These are phyloP conservation scores for Clohesyomyces aquaticus DNA, from an alignment of 495 filamentous ascomycete genomes.

Conservation along the genomic window DNA sequence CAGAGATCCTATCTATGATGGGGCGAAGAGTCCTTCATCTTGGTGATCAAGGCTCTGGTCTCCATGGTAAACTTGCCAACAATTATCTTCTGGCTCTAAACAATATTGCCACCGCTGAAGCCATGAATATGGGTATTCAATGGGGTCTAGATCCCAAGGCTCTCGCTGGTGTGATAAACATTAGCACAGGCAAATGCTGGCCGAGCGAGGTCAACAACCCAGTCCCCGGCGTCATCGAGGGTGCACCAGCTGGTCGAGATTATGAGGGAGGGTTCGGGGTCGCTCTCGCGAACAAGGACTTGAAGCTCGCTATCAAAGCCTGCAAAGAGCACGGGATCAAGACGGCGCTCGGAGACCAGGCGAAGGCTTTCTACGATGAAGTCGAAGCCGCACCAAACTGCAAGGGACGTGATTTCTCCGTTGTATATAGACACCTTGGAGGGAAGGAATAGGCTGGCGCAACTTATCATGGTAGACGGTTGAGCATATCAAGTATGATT, in stretches of 20 bases:
- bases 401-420: slow-evolving; percentile 49
- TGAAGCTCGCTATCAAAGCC: slow-evolving; percentile 46
- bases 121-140: slow-evolving; percentile 86
- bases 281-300: slow-evolving; percentile 75
- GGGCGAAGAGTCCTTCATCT: slow-evolving; percentile 80
- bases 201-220: slow-evolving; percentile 92
- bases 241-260: slow-evolving; percentile 69
- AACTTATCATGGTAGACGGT: no score
- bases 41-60: slow-evolving; percentile 75
- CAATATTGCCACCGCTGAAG: slow-evolving; percentile 90
- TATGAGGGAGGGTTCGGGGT: slow-evolving; percentile 86
- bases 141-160: slow-evolving; percentile 82
- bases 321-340: slow-evolving; percentile 42
- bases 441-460: slow-evolving; percentile 46
- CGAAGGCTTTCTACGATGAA: slow-evolving; percentile 47
- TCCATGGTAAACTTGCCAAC: slow-evolving; percentile 87
- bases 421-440: slow-evolving; percentile 50
- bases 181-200: slow-evolving; percentile 87
- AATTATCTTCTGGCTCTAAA: slow-evolving; percentile 91
- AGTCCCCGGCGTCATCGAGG: slow-evolving; percentile 78
- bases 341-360: slow-evolving; percentile 41
- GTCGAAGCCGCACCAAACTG: slow-evolving; percentile 42
- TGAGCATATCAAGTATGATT: no score
- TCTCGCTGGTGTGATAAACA: slow-evolving; percentile 79
- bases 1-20: slow-evolving; percentile 72